phyloP scores from a whole-genome alignment of 441 rosid species.

The Bruguiera hainesii region DNA sequence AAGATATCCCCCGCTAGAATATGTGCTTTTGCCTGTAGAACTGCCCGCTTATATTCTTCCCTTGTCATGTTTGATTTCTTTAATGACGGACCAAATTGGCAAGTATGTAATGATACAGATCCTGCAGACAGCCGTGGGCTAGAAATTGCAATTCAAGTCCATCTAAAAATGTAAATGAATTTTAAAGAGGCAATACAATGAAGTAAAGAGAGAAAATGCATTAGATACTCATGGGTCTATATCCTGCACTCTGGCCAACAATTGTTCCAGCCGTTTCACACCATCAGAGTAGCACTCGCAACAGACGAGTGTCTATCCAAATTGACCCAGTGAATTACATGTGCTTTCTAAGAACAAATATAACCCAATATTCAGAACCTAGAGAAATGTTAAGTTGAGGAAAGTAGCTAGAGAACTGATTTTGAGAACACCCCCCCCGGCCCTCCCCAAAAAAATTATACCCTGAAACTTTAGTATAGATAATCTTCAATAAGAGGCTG shows the following conservation, averaged over 20 bases:
- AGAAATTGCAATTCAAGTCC: constrained; percentile 23
- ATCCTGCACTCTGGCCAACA: constrained; percentile 60
- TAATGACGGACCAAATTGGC: constrained; percentile 59
- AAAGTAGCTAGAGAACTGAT: background rate
- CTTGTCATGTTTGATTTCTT: constrained; percentile 65
- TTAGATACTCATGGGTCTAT: constrained; percentile 52
- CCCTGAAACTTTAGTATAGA: too few relatives aligned
- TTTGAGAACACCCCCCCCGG: background rate
- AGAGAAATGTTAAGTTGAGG: background rate
- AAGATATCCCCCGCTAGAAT: constrained; percentile 86
- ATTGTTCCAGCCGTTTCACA: constrained; percentile 43
- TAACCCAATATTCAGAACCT: background rate
- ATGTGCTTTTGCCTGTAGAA: constrained; percentile 75
- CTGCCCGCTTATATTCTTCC: constrained; percentile 62
- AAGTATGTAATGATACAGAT: constrained; percentile 48
- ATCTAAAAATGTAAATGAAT: background rate
- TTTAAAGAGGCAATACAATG: constrained; percentile 1
- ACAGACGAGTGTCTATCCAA: constrained; percentile 50
- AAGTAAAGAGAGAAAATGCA: constrained; percentile 2
- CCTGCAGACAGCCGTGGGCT: constrained; percentile 80
- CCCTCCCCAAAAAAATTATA: too few relatives aligned
- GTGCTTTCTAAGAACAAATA: constrained; percentile 51
- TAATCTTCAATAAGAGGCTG: too few relatives aligned
- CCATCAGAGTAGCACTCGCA: constrained; percentile 68
- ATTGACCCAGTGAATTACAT: constrained; percentile 71